Conservation (phyloP, 176 grass and related monocot genomes). For the Triticum dicoccoides region DNA sequence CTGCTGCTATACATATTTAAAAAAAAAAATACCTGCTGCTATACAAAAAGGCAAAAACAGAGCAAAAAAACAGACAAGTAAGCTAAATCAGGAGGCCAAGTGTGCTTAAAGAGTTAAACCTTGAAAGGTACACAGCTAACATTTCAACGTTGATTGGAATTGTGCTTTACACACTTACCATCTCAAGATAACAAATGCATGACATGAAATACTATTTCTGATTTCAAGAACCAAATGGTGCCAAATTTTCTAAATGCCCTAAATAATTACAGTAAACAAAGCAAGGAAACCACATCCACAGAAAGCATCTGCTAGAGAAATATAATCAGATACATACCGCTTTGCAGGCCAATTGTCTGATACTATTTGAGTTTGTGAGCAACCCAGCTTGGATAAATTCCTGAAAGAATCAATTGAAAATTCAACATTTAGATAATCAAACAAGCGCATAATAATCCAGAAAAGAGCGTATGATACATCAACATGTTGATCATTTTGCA, state of each 20-base stretch:
- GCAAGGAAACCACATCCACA: not conserved
- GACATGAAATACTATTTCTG: not conserved
- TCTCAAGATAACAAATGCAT: not conserved
- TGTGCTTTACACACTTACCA: not conserved
- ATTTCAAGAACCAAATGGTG: conserved; percentile 3
- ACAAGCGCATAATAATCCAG: not conserved
- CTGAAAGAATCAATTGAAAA: conserved; percentile 39
- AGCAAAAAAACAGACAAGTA: not conserved
- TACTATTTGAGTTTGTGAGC: conserved; percentile 55
- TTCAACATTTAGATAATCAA: not conserved
- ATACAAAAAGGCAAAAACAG: not conserved
- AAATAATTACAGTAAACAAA: not conserved
- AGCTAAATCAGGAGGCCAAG: not conserved
- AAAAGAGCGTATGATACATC: not conserved
- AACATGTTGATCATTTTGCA: not conserved
- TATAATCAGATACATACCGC: conserved; percentile 52
- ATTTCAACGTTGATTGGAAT: not conserved
- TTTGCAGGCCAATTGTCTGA: conserved; percentile 84
- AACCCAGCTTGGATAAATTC: conserved; percentile 80
- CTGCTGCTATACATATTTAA: not conserved
- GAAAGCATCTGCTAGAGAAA: not conserved
- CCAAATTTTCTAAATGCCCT: not conserved
- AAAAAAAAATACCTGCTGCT: not conserved
- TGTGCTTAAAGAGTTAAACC: not conserved
- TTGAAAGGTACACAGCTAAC: not conserved